phyloP scores from a whole-genome alignment of 2,329 filamentous ascomycete genomes.

The Cladosporium velox region DNA sequence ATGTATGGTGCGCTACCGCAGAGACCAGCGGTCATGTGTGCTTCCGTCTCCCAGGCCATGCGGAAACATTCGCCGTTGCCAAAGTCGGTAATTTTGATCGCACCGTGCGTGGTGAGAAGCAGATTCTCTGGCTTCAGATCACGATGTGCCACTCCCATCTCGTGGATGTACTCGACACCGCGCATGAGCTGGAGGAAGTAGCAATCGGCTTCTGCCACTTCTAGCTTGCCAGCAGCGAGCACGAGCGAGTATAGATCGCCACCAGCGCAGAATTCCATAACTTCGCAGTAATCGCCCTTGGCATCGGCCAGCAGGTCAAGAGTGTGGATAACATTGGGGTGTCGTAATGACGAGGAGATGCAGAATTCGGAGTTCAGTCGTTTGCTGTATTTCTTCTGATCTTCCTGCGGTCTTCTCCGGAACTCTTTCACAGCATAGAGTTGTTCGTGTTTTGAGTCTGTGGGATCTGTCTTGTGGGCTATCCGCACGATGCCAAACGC shows the following conservation, averaged over 20 bases:
- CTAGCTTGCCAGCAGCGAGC: constrained; percentile 85
- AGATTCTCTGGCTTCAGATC: constrained; percentile 97
- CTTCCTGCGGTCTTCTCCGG: constrained; percentile 88
- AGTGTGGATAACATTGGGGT: constrained; percentile 97
- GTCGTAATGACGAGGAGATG: constrained; percentile 93
- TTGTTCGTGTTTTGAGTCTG: constrained; percentile 75
- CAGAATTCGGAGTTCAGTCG: constrained; percentile 96
- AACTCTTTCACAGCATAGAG: constrained; percentile 98
- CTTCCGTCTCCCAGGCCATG: constrained; percentile 98
- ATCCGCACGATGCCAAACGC: constrained; percentile 97
- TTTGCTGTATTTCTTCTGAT: constrained; percentile 96
- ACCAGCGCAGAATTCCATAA: constrained; percentile 98
- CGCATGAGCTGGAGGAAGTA: constrained; percentile 99
- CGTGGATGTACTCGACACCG: constrained; percentile 97
- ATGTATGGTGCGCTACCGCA: constrained; percentile 98
- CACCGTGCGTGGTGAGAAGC: constrained; percentile 86
- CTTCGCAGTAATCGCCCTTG: constrained; percentile 97
- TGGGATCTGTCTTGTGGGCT: constrained; percentile 90
- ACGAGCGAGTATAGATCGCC: constrained; percentile 95
- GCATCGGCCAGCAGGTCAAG: constrained; percentile 92
- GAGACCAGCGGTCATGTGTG: constrained; percentile 95
- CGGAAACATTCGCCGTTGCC: constrained; percentile 99
- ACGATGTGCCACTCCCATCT: constrained; percentile 97
- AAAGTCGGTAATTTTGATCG: constrained; percentile 96
- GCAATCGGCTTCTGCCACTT: constrained; percentile 91